Percentiles rank a stretch among this genome's conserved stretches.
Evolutionary conservation across 306 rosid species (phyloP).

Genomic region (Cucumis hystrix): DNA sequence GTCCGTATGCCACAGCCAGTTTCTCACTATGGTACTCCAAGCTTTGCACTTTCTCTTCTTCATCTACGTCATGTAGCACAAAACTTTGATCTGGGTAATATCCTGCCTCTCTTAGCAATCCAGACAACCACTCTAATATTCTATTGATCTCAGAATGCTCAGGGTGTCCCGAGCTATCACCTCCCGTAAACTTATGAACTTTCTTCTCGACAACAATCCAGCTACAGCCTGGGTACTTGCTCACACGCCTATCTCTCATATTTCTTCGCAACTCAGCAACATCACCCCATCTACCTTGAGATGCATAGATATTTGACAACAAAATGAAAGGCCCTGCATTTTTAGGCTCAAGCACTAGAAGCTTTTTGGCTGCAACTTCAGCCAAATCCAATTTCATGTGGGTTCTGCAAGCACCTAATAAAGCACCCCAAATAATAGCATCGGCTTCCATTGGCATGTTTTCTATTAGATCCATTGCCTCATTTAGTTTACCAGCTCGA

Average conservation of each 20-base stretch:
- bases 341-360: constrained; percentile 10
- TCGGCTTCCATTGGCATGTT: constrained; percentile 28
- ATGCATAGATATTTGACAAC: constrained; percentile 18
- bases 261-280: constrained; percentile 7
- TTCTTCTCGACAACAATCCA: constrained; percentile 21
- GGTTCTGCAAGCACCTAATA: constrained; percentile 27
- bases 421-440: constrained; percentile 28
- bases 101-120: constrained; percentile 13
- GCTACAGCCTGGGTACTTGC: constrained; percentile 19
- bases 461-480: constrained; percentile 27
- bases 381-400: constrained; percentile 23
- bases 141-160: constrained; percentile 5
- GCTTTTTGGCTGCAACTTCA: constrained; percentile 21
- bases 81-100: constrained; percentile 9
- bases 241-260: constrained; percentile 9
- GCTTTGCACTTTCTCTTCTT: constrained; percentile 18
- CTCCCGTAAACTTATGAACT: constrained; percentile 18
- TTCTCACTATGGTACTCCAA: constrained; percentile 19
- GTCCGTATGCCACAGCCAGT: constrained; percentile 18
- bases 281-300: constrained; percentile 15
- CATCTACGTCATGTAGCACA: constrained; percentile 14
- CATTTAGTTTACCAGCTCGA: constrained; percentile 20
- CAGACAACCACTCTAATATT: constrained; percentile 8
- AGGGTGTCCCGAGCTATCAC: constrained; percentile 11
- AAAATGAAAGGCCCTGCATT: constrained; percentile 13